A percentile compares a stretch with the other conserved stretches of the same genome.
These are phyloP conservation scores for Leishmania amazonensis DNA, from an alignment of 208 protist species.

Conservation along the genomic window DNA sequence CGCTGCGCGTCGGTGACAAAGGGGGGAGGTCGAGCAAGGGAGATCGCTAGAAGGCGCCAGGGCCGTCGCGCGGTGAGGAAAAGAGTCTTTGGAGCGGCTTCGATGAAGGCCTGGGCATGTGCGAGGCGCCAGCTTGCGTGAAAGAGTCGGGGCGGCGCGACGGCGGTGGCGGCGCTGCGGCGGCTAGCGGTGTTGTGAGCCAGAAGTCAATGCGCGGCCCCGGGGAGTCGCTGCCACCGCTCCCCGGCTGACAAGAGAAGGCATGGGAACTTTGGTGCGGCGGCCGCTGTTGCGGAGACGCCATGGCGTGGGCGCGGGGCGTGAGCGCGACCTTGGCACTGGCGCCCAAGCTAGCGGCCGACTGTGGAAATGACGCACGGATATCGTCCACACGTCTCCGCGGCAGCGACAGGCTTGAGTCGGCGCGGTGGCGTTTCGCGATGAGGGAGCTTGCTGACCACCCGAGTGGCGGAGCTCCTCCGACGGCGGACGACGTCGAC, in stretches of 20 bases:
- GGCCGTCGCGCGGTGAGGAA: background rate
- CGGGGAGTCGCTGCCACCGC: constrained; percentile 6
- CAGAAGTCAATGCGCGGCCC: background rate
- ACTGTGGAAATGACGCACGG: background rate
- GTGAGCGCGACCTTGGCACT: constrained; percentile 3
- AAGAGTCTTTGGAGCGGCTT: constrained; percentile 9
- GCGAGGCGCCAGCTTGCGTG: background rate
- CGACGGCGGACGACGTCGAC: constrained; percentile 1
- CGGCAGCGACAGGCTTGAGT: background rate
- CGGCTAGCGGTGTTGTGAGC: background rate
- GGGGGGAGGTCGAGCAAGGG: background rate
- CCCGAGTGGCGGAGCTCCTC: constrained; percentile 42
- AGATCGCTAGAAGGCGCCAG: background rate
- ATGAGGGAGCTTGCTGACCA: constrained; percentile 58
- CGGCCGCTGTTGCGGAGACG: constrained; percentile 11
- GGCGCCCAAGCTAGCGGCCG: background rate
- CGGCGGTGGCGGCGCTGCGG: background rate
- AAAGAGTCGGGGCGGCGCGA: background rate
- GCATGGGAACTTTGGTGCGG: background rate
- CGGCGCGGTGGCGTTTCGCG: constrained; percentile 36
- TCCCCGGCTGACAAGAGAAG: background rate
- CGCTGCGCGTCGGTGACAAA: background rate
- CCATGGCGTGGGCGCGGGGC: constrained; percentile 18
- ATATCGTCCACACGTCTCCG: background rate
- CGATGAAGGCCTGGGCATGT: background rate